Conservation (phyloP, 306 rosid genomes). For the Inga laurina region DNA sequence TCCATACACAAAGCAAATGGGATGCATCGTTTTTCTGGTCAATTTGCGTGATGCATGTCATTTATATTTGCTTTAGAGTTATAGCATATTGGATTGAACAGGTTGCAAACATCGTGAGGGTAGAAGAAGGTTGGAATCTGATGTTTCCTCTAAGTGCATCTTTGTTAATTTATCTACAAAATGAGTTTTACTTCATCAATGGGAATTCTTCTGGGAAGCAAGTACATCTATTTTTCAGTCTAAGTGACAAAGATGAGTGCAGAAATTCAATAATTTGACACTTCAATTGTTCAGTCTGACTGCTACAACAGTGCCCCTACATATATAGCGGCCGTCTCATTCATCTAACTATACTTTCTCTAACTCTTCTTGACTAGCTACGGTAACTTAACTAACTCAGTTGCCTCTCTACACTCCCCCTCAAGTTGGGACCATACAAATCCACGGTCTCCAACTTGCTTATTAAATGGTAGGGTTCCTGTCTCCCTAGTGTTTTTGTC, state of each 20-base stretch:
- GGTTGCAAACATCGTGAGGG: background rate
- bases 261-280: background rate
- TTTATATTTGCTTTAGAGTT: background rate
- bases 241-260: background rate
- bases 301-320: background rate
- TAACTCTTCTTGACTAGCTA: background rate
- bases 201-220: background rate
- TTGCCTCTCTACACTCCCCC: background rate
- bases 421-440: background rate
- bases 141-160: background rate
- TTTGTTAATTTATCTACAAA: background rate
- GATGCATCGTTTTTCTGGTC: slow-evolving; percentile 20
- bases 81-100: background rate
- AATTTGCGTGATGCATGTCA: background rate
- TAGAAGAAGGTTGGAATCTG: background rate
- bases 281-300: background rate
- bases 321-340: background rate
- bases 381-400: background rate
- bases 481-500: background rate
- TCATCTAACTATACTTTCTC: background rate
- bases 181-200: background rate
- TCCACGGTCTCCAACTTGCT: background rate
- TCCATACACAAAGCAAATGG: background rate
- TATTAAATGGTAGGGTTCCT: background rate
- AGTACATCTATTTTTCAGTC: background rate